Evolutionary conservation across 805 yeast genomes (phyloP), one percentile per base, ranked within the genome.

Genomic region (Schizosaccharomyces octosporus): DNA sequence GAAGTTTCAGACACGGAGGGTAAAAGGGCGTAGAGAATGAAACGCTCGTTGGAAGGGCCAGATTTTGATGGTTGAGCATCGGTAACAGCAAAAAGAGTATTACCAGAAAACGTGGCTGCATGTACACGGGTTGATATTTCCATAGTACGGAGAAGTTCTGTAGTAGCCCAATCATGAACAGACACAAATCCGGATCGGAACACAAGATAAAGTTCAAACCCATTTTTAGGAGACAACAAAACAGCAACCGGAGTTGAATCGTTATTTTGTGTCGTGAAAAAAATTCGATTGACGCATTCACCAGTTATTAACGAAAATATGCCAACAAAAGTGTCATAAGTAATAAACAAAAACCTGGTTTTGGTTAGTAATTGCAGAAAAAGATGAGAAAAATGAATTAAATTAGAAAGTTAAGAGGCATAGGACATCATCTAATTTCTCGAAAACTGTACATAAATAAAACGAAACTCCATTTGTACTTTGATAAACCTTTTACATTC

Each of bases 81-180:
- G 3, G 57, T 29, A 19, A 51, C 57, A 51, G 36, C 57, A 29
- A 24, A 51, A 4, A 51, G n/a, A 17, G 32, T 21, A 21, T 21
- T 24, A 2, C 57, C 57, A 17, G 57, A 21, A 51, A 51, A 51
- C 11, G 31, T 24, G 11, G 57, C 57, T 21, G 57, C 57, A 51
- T 51, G 36, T 13, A 51, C 57, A 6, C 17, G 57, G 32, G 57
- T 51, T 17, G 57, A 51, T 6, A 51, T 21, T 17, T 51, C 57
- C 57, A 51, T 51, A 4, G 57, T 29, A 29, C 57, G 57, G 31
- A 51, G 27, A 51, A 21, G 36, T 24, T 21, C 36, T n/a, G 57
- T 19, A 24, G 21, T 43, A 21, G 61, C 19, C 61, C 61, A 59
- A 32, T 59, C 61, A 43, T 59, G 36, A 11, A 59, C 61, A 29